Conservation (phyloP, 352 stramenopile genomes). For the Globisporangium parvum region DNA sequence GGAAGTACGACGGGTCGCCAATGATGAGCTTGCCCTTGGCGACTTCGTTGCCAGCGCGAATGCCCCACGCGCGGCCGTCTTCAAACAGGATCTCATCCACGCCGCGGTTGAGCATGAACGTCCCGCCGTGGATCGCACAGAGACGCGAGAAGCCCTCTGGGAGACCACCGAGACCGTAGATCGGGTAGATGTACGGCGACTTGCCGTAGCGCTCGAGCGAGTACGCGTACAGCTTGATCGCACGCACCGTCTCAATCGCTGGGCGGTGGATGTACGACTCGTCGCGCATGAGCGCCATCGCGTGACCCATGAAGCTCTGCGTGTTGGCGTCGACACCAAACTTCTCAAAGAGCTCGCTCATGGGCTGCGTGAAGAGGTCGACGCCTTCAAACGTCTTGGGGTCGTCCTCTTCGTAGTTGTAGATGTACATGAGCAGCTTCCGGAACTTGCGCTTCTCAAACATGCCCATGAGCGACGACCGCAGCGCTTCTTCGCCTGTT, state of each 20-base stretch:
- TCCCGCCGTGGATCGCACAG: constrained; percentile 98
- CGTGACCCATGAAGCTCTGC: constrained; percentile 99
- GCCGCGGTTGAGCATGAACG: constrained; percentile 99
- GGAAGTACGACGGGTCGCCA: constrained; percentile 98
- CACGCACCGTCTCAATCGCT: constrained; percentile 92
- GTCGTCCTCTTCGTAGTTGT: constrained; percentile 94
- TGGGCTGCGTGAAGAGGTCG: constrained; percentile 95
- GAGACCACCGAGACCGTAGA: constrained; percentile 97
- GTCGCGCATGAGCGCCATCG: constrained; percentile 97
- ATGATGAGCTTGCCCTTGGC: constrained; percentile 97
- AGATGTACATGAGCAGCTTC: constrained; percentile 97
- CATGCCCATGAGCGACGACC: constrained; percentile 96
- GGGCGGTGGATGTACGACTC: constrained; percentile 83
- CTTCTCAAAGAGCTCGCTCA: constrained; percentile 97
- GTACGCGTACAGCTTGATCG: constrained; percentile 98
- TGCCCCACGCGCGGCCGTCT: constrained; percentile 92
- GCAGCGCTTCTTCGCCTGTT: constrained; percentile 95
- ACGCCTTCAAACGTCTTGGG: constrained; percentile 88
- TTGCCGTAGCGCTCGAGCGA: constrained; percentile 96
- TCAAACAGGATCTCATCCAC: constrained; percentile 94
- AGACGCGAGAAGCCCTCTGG: constrained; percentile 99
- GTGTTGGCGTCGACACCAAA: constrained; percentile 97
- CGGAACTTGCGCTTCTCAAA: constrained; percentile 99
- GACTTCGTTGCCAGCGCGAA: constrained; percentile 90
- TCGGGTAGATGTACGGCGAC: constrained; percentile 99